These are phyloP conservation scores for Phanerochaete carnosa DNA, from an alignment of 768 basidiomycete genomes.

Conservation along the genomic window DNA sequence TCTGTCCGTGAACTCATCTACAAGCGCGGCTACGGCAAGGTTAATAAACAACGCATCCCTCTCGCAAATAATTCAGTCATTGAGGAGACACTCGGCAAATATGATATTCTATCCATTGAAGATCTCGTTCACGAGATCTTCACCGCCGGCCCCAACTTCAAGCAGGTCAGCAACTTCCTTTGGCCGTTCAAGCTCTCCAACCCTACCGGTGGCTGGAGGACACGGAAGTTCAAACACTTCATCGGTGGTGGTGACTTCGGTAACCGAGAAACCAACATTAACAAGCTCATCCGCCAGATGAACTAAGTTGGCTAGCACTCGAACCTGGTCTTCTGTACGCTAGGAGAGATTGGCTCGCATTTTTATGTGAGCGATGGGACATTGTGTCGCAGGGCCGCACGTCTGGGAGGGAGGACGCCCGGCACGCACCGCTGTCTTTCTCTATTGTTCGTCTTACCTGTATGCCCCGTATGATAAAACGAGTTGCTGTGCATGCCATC, in stretches of 20 bases:
- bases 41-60: slow-evolving; percentile 96
- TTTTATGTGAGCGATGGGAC: slow-evolving; percentile 8
- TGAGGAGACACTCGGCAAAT: slow-evolving; percentile 86
- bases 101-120: slow-evolving; percentile 94
- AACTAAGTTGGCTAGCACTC: slow-evolving; percentile 46
- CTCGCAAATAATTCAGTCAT: slow-evolving; percentile 92
- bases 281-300: slow-evolving; percentile 96
- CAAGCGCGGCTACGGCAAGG: slow-evolving; percentile 99
- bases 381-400: slow-evolving; percentile 8
- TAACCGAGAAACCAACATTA: slow-evolving; percentile 95
- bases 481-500: slow-evolving; percentile 17
- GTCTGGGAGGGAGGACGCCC: slow-evolving; percentile 20
- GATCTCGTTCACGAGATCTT: slow-evolving; percentile 97
- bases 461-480: slow-evolving; percentile 27
- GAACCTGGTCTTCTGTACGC: not conserved
- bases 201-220: slow-evolving; percentile 98
- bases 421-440: slow-evolving; percentile 21
- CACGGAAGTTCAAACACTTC: slow-evolving; percentile 96
- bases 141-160: slow-evolving; percentile 97
- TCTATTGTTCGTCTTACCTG: slow-evolving; percentile 16
- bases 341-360: not conserved
- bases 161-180: slow-evolving; percentile 96
- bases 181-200: slow-evolving; percentile 99
- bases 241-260: slow-evolving; percentile 97
- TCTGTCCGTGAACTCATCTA: slow-evolving; percentile 96